A percentile compares a stretch with the other conserved stretches of the same genome.
phyloP scores from a whole-genome alignment of 305 asterid genomes.

The Fraxinus dipetala region DNA sequence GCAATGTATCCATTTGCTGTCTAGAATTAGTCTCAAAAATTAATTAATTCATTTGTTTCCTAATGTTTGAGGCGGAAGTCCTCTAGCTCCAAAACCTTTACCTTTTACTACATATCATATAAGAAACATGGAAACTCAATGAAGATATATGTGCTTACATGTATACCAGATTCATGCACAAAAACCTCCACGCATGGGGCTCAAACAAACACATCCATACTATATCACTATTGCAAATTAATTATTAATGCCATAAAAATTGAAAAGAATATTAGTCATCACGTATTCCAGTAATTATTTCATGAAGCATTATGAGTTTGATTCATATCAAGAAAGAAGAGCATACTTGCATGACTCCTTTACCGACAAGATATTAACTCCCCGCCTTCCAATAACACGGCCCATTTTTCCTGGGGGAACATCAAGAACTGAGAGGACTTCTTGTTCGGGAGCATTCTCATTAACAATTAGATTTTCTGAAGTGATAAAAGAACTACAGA shows the following conservation, averaged over 20 bases:
- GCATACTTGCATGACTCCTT: slow-evolving; percentile 90
- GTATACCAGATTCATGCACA: background rate
- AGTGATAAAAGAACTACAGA: slow-evolving; percentile 23
- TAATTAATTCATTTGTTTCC: background rate
- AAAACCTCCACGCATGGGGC: background rate
- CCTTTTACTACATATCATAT: background rate
- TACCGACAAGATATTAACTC: slow-evolving; percentile 70
- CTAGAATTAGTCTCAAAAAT: background rate
- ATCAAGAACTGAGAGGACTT: slow-evolving; percentile 74
- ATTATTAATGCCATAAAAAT: background rate
- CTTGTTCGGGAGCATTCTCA: slow-evolving; percentile 66
- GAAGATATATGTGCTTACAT: background rate
- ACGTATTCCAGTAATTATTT: background rate
- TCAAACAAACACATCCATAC: background rate
- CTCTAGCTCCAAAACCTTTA: background rate
- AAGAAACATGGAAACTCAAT: background rate
- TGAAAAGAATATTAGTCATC: background rate
- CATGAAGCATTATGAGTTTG: background rate
- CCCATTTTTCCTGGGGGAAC: slow-evolving; percentile 93
- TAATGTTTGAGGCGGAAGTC: background rate
- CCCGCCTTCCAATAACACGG: slow-evolving; percentile 75
- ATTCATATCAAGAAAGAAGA: slow-evolving; percentile 2
- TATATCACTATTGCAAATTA: background rate
- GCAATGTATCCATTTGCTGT: background rate
- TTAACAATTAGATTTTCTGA: slow-evolving; percentile 53